A percentile compares a stretch with the other conserved stretches of the same genome.
Conservation (phyloP, 441 rosid genomes). For the Euphorbia schlechtendalii region DNA sequence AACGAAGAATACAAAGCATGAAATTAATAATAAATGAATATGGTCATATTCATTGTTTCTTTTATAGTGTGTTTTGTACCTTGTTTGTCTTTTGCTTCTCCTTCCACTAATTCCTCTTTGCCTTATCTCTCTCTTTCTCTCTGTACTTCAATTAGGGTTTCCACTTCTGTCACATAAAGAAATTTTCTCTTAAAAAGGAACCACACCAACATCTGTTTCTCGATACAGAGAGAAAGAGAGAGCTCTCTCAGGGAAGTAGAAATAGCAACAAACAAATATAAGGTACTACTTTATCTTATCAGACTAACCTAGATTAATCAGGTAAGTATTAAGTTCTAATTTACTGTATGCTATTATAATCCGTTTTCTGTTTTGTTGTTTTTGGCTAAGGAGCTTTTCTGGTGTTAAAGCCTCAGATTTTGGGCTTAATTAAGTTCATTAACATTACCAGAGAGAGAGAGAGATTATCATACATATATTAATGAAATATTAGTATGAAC, state of each 20-base stretch:
- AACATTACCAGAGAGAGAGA: no score
- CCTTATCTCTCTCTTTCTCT: constrained; percentile 22
- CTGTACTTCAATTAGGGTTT: constrained; percentile 43
- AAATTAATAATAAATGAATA: constrained; percentile 48
- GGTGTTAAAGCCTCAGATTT: constrained; percentile 26
- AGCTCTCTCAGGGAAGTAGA: no score
- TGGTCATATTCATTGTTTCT: constrained; percentile 65
- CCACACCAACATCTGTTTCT: constrained; percentile 28
- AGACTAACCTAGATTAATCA: constrained; percentile 3
- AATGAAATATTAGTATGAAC: no score
- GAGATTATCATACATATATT: no score
- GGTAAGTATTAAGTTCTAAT: background rate
- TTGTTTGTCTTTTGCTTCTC: constrained; percentile 69
- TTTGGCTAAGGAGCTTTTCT: background rate
- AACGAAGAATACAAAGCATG: background rate
- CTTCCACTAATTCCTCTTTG: constrained; percentile 35
- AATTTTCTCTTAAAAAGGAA: constrained; percentile 26
- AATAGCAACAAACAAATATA: no score
- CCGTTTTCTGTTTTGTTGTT: background rate
- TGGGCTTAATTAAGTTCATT: no score
- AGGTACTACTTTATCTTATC: constrained; percentile 31
- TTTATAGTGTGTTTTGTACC: constrained; percentile 41
- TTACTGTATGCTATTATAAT: no score
- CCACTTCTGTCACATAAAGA: constrained; percentile 19
- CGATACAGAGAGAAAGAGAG: constrained; percentile 21